Percentiles rank a stretch among this genome's conserved stretches.
phyloP scores from a whole-genome alignment of 352 stramenopile species.

The Aphanomyces astaci region DNA sequence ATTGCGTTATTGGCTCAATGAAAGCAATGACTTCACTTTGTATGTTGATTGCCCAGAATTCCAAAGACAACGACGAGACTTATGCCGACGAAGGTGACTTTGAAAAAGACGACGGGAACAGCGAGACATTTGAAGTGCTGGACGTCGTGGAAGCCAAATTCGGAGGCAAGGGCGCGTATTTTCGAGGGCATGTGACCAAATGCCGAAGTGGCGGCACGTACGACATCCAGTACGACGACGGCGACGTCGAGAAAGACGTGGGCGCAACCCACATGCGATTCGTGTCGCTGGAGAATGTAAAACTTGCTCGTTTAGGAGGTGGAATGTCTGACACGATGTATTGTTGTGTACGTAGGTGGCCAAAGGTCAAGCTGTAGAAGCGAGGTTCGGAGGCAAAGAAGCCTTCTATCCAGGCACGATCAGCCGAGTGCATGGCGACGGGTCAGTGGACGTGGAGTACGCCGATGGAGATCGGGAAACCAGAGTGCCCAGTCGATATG shows the following conservation, averaged over 20 bases:
- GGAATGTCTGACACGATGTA: neutral
- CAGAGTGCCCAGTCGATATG: constrained; percentile 28
- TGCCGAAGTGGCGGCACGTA: constrained; percentile 42
- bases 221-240: constrained; percentile 69
- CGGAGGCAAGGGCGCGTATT: constrained; percentile 41
- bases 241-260: constrained; percentile 39
- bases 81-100: neutral
- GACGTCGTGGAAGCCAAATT: constrained; percentile 44
- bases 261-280: neutral
- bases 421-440: constrained; percentile 41
- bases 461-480: constrained; percentile 64
- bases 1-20: too few relatives aligned
- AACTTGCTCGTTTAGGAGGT: neutral
- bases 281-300: neutral
- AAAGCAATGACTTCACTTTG: neutral
- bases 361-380: constrained; percentile 48
- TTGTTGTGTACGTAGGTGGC: constrained; percentile 37
- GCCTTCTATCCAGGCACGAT: constrained; percentile 47
- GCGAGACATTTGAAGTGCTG: neutral
- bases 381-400: constrained; percentile 46
- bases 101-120: neutral
- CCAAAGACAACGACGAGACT: neutral
- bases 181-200: constrained; percentile 39
- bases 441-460: constrained; percentile 54
- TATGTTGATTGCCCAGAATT: neutral